A percentile compares a stretch with the other conserved stretches of the same genome.
phyloP scores from a whole-genome alignment of 2,329 filamentous ascomycete genomes.

The Microcera coccophila region DNA sequence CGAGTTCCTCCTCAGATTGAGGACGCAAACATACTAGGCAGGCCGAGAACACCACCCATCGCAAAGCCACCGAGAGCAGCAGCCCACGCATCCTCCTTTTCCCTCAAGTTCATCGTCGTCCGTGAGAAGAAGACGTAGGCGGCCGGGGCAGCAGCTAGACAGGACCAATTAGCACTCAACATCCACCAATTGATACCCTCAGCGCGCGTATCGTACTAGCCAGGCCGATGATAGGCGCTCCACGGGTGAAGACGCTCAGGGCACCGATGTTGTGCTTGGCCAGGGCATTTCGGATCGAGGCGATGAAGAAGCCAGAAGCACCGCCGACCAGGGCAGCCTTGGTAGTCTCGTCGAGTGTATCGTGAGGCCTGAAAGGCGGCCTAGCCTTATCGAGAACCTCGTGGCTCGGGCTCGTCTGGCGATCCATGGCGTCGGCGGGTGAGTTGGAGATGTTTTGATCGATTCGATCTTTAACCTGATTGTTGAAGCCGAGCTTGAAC shows the following conservation, averaged over 20 bases:
- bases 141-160: constrained; percentile 57
- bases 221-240: constrained; percentile 66
- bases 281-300: constrained; percentile 82
- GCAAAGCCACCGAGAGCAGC: constrained; percentile 71
- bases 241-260: constrained; percentile 74
- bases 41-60: constrained; percentile 66
- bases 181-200: constrained; percentile 16
- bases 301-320: constrained; percentile 64
- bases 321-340: constrained; percentile 63
- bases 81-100: constrained; percentile 78
- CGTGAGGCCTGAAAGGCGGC: constrained; percentile 62
- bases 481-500: constrained; percentile 26
- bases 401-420: constrained; percentile 26
- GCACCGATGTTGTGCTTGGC: constrained; percentile 76
- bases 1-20: constrained; percentile 2
- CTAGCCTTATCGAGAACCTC: constrained; percentile 23
- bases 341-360: constrained; percentile 66
- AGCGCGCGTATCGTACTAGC: constrained; percentile 28
- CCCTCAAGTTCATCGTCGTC: constrained; percentile 77
- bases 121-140: constrained; percentile 73
- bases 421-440: constrained; percentile 32
- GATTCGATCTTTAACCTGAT: constrained; percentile 26
- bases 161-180: constrained; percentile 26
- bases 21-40: constrained; percentile 58
- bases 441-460: constrained; percentile 11